A percentile compares a stretch with the other conserved stretches of the same genome.
Evolutionary conservation across 306 rosid species (phyloP).

Genomic region (Cucurbita maxima): DNA sequence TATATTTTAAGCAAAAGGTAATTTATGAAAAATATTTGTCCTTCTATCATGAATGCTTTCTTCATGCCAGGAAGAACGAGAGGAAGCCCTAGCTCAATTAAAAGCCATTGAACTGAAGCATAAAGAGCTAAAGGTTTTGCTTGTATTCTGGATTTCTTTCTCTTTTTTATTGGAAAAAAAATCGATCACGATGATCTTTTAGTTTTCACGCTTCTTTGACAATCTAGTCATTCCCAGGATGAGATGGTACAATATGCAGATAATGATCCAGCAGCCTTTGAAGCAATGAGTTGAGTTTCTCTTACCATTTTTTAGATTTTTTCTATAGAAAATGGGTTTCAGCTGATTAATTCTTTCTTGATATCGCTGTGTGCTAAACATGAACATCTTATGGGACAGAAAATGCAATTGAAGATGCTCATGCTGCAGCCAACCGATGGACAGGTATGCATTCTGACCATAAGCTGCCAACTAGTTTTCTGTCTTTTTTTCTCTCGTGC

Average conservation of each 20-base stretch:
- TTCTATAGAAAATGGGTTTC: not conserved
- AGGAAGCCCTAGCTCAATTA: constrained; percentile 57
- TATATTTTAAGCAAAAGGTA: not conserved
- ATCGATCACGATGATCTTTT: not conserved
- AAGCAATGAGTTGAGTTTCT: constrained; percentile 64
- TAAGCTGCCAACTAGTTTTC: not conserved
- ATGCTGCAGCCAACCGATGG: constrained; percentile 91
- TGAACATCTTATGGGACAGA: constrained; percentile 20
- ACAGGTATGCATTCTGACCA: constrained; percentile 39
- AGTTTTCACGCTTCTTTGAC: not conserved
- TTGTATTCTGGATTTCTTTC: constrained; percentile 3
- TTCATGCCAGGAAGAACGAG: constrained; percentile 56
- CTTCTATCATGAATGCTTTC: constrained; percentile 4
- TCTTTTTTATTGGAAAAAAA: not conserved
- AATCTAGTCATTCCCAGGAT: constrained; percentile 29
- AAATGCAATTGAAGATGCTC: constrained; percentile 68
- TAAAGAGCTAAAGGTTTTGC: constrained; percentile 52
- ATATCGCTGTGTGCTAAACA: not conserved
- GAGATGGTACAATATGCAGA: constrained; percentile 75
- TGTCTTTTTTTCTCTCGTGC: not conserved
- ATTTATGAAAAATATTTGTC: not conserved
- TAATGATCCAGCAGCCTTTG: constrained; percentile 88
- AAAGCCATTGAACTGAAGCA: constrained; percentile 57
- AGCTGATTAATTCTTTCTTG: not conserved
- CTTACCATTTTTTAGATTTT: not conserved